Evolutionary conservation across 2,329 filamentous ascomycete species (phyloP).

Genomic region (Cladophialophora yegresii): DNA sequence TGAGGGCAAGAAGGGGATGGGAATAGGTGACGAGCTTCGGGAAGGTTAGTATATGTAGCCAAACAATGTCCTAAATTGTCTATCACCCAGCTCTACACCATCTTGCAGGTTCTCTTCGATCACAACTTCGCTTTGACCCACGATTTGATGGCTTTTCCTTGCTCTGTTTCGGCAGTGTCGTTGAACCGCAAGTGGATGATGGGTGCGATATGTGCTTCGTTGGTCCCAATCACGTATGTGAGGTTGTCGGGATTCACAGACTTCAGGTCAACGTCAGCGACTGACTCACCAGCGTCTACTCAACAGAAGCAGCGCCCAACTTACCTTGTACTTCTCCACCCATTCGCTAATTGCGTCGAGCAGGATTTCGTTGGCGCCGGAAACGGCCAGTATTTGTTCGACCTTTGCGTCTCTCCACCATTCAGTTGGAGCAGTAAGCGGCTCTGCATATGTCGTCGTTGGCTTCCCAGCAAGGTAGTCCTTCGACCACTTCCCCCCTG

Average conservation of each 20-base stretch:
- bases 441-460: constrained; percentile 27
- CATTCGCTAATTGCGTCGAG: constrained; percentile 30
- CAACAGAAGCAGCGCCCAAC: neutral
- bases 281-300: neutral
- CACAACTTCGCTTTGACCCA: constrained; percentile 39
- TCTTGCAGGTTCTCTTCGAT: neutral
- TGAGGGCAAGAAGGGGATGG: neutral
- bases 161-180: constrained; percentile 43
- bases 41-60: neutral
- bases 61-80: neutral
- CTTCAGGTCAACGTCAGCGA: constrained; percentile 20
- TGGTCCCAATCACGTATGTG: constrained; percentile 43
- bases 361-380: constrained; percentile 32
- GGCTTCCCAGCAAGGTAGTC: constrained; percentile 29
- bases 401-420: constrained; percentile 36
- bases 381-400: constrained; percentile 29
- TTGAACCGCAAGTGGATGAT: constrained; percentile 46
- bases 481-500: constrained; percentile 20
- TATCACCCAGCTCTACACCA: neutral
- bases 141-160: constrained; percentile 44
- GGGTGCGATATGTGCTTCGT: constrained; percentile 48
- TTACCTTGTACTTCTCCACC: constrained; percentile 34
- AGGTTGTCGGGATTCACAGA: constrained; percentile 38
- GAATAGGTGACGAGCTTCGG: neutral
- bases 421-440: constrained; percentile 23